A percentile compares a stretch with the other conserved stretches of the same genome.
phyloP scores from a whole-genome alignment of 2,329 filamentous ascomycete genomes.

The Bretziella fagacearum region DNA sequence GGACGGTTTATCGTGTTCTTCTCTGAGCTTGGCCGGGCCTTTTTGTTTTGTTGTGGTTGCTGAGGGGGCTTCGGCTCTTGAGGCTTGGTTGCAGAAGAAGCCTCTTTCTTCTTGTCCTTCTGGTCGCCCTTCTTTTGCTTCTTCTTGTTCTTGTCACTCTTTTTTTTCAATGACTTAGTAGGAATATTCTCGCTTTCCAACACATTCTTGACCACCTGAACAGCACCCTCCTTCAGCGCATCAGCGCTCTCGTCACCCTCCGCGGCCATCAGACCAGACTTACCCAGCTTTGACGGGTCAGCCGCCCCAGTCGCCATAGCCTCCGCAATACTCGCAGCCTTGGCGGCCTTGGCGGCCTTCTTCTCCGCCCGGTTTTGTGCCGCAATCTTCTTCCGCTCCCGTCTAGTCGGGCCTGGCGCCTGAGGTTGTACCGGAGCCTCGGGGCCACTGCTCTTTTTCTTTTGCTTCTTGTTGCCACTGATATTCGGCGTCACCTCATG shows the following conservation, averaged over 20 bases:
- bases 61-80: neutral
- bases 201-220: slow-evolving; percentile 12
- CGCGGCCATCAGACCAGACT: no score
- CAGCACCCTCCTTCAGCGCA: slow-evolving; percentile 12
- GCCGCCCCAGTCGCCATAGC: neutral
- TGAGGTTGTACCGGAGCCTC: neutral
- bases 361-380: no score
- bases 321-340: neutral
- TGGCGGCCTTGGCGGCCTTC: no score
- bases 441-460: no score
- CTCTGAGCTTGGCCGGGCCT: neutral
- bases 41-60: neutral
- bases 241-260: neutral
- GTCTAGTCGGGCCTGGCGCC: neutral
- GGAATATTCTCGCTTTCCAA: slow-evolving; percentile 12
- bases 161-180: slow-evolving; percentile 12
- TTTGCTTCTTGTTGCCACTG: no score
- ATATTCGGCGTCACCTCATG: no score
- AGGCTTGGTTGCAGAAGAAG: neutral
- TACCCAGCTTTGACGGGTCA: neutral
- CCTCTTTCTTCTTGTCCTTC: neutral
- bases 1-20: neutral
- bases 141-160: slow-evolving; percentile 9
- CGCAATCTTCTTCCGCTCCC: neutral
- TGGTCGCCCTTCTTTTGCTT: no score